Evolutionary conservation across 1,284 basidiomycete genomes (phyloP).

Genomic region (Baeospora myosura): DNA sequence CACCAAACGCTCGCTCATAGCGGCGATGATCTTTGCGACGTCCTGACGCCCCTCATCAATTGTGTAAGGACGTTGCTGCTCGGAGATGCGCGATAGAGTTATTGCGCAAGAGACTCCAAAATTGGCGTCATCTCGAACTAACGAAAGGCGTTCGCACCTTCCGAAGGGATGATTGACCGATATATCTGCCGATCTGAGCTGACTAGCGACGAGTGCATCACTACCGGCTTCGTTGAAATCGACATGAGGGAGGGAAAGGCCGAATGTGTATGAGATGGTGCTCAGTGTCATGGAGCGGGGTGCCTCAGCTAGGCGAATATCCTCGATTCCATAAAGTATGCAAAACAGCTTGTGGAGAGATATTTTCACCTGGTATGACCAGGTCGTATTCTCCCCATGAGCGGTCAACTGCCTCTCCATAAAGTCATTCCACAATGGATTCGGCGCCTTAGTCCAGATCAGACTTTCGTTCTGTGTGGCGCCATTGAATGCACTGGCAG

Average conservation of each 20-base stretch:
- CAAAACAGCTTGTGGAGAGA: not conserved
- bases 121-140: not conserved
- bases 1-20: not conserved
- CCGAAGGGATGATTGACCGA: not conserved
- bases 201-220: not conserved
- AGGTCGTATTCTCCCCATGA: not conserved
- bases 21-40: not conserved
- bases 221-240: not conserved
- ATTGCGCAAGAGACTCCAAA: not conserved
- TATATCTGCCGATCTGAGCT: not conserved
- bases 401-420: not conserved
- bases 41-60: not conserved
- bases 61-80: not conserved
- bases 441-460: not conserved
- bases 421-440: not conserved
- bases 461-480: not conserved
- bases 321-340: not conserved
- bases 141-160: not conserved
- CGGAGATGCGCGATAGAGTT: not conserved
- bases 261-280: slow-evolving; percentile 1
- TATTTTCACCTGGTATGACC: not conserved
- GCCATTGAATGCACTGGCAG: not conserved
- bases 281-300: not conserved
- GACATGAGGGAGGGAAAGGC: too few species aligned
- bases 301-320: not conserved